Evolutionary conservation across 192 early-diverging fungal genomes (phyloP).

Genomic region (Backusella morwellensis): DNA sequence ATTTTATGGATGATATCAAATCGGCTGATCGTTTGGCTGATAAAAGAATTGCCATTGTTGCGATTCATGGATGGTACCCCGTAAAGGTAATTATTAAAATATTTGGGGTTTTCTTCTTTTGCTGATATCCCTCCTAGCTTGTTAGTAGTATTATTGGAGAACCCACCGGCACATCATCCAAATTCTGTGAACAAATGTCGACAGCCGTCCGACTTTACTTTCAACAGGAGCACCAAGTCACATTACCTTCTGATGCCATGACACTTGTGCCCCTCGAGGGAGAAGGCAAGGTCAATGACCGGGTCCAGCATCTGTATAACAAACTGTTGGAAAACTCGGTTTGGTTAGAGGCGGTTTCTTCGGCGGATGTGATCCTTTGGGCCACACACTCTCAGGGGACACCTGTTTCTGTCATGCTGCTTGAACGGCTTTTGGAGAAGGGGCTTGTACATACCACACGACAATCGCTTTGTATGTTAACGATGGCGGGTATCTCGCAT

Average conservation of each 20-base stretch:
- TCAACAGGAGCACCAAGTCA: slow-evolving; percentile 44
- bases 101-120: slow-evolving; percentile 7
- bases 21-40: slow-evolving; percentile 27
- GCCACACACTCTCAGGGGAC: slow-evolving; percentile 95
- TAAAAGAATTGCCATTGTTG: slow-evolving; percentile 72
- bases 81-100: slow-evolving; percentile 42
- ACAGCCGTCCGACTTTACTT: slow-evolving; percentile 63
- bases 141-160: slow-evolving; percentile 81
- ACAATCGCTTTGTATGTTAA: slow-evolving; percentile 76
- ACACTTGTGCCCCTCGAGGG: slow-evolving; percentile 86
- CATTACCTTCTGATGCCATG: slow-evolving; percentile 47
- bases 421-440: slow-evolving; percentile 73
- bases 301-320: slow-evolving; percentile 78
- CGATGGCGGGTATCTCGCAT: slow-evolving; percentile 93
- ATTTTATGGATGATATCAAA: slow-evolving; percentile 12
- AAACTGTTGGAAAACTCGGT: slow-evolving; percentile 60
- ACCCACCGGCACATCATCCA: slow-evolving; percentile 87
- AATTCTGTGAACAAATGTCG: slow-evolving; percentile 89
- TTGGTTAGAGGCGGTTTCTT: slow-evolving; percentile 44
- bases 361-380: slow-evolving; percentile 82
- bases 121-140: slow-evolving; percentile 28
- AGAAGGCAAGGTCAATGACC: slow-evolving; percentile 86
- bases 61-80: slow-evolving; percentile 91
- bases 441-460: slow-evolving; percentile 61
- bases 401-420: slow-evolving; percentile 78